Base-by-base conservation (phyloP, 202 grass and related monocot species). In the Setaria italica region DNA sequence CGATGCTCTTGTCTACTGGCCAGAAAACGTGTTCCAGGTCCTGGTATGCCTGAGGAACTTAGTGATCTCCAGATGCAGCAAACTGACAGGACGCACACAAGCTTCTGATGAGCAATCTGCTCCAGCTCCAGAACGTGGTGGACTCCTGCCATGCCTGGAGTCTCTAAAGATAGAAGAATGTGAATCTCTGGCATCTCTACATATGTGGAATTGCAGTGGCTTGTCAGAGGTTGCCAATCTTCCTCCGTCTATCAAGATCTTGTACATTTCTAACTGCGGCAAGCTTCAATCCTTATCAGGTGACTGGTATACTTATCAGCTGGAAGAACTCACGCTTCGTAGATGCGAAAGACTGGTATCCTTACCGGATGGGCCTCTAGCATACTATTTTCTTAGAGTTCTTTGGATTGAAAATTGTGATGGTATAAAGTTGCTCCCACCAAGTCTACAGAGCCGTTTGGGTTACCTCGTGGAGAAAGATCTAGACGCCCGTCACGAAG, bases 21-120 rank as follows among this genome's bases (percentile, higher is more conserved):
- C 57, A n/a, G 83, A 74, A 20, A 62, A 82, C 19, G 78, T 48
- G 79, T 80, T 92, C 2, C 70, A 42, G 60, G 53, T 12, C 70
- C 17, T 92, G 50, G 48, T 55, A 30, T 74, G 33, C 48, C 56
- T 86, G 42, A 46, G 2, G 76, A 39, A 2, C 4, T 37, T 75
- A 11, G 0, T 0, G 0, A 74, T 74, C 37, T 0, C 0, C 0
- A 1, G 3, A 0, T 82, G 80, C 42, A 1, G 0, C 0, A 11
- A 21, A 2, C 68, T 82, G 68, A 72, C 13, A n/a, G 68, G 55
- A 25, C 47, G n/a, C 43, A 29, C 54, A 62, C 25, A 21, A 49
- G 4, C 29, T 60, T 17, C 9, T 62, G 9, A 19, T 7, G 56
- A 62, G 3, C 80, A 46, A 25, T 9, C 39, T 47, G 16, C 53